Base-by-base conservation (phyloP, 352 stramenopile genomes). In the Phytophthora europaea region DNA sequence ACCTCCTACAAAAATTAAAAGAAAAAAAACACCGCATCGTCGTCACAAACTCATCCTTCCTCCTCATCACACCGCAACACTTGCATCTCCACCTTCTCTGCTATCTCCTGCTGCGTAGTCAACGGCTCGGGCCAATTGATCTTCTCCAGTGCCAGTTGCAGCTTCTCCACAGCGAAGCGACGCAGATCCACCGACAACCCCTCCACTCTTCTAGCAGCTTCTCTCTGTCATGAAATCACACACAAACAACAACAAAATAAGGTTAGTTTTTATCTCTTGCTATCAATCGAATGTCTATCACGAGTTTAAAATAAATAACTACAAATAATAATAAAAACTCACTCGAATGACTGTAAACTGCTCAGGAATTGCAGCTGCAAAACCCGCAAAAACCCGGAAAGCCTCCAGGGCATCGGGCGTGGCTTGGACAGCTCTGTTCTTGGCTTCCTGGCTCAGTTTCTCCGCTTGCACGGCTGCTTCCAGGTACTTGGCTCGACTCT, bases 391-490 rank as follows among this genome's bases (percentile, higher is more conserved):
- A 22, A 20, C 56, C 13, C 64, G 43, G 31, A 94, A 91, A 18
- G 76, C 78, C 33, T 79, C 70, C 33, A 94, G 71, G 22, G 82
- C 84, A 7, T 78, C 77, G 0, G 45, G 66, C 2, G 82, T 88
- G n/a, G 83, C 82, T 62, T 89, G 60, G 2, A 69, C 52, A 0
- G 84, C 87, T 6, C 75, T 40, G 10, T 58, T 52, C 53, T 78
- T 82, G n/a, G 75, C 76, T 53, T 79, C 34, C 45, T 88, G 70
- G 33, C 84, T 92, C 34, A 78, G 72, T n/a, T 61, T 73, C 65
- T 94, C 84, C 23, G 90, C 79, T 63, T 92, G 72, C 1, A 94
- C 47, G 5, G 80, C 84, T 0, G 67, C 76, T 58, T 78, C 56
- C 9, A 90, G 72, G 64, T 91, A 91, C 20, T 61, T 74, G 5